Base-by-base conservation (phyloP, 2,329 filamentous ascomycete genomes). In the Phialophora macrospora region DNA sequence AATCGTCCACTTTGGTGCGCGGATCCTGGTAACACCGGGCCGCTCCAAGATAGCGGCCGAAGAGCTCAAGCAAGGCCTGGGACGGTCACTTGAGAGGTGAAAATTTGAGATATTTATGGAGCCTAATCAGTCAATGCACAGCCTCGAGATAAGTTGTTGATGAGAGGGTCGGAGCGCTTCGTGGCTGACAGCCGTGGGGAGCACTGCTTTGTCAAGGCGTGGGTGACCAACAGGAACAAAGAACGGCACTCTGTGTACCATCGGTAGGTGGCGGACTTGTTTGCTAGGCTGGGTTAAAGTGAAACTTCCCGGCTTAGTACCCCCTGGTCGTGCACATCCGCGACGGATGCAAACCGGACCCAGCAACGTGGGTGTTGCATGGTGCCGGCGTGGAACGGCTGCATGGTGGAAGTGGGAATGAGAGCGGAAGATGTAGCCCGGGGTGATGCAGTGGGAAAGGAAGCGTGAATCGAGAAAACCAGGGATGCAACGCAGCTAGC, bases 331-430 rank as follows among this genome's bases (percentile, higher is more conserved):
- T 59, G 56, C 17, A 49, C 38, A 59, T 59, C 41, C 56, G 56
- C 38, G 26, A 49, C 56, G 41, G 41, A 49, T 24, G 30, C 7
- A 41, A 51, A 44, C n/a, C 14, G 58, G 57, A 44, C 46, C 58
- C 58, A 51, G 12, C n/a, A 60, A 60, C 46, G 58, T 60, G 58
- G 58, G 48, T 52, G 46, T 38, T 30, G 58, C 48, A 51, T 26
- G 20, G 38, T 44, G 5, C n/a, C 7, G 38, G 38, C 38, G 38
- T 20, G 38, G 38, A 44, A 44, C 38, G 14, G 38, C 38, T 44
- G 30, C 46, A 20, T 49, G 26, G 12, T 28, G 52, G 30, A 20
- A 57, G 30, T 26, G 46, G 30, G 26, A 59, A 28, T 24, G 57
- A 46, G 57, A n/a, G 22, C n/a, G 32, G 26, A 28, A 4, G 8